Evolutionary conservation across 129 eudicot species (phyloP).

Genomic region (Apium graveolens): DNA sequence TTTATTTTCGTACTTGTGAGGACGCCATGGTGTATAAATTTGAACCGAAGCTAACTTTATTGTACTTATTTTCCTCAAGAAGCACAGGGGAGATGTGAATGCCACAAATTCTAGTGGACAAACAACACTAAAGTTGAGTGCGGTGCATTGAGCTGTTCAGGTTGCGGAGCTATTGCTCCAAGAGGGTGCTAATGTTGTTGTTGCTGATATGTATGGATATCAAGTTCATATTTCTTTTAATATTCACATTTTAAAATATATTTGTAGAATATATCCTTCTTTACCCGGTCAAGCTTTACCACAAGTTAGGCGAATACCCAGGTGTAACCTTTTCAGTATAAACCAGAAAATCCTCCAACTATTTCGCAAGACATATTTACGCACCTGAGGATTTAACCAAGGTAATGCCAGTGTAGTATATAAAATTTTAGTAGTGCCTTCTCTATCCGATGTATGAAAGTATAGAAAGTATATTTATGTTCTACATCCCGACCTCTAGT

Average conservation of each 20-base stretch:
- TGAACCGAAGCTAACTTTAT: constrained; percentile 1
- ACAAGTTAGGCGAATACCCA: too few species aligned
- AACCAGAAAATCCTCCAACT: too few species aligned
- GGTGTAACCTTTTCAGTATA: too few species aligned
- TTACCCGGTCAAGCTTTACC: background rate
- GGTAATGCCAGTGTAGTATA: too few species aligned
- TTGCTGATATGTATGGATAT: constrained; percentile 59
- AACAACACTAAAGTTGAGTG: constrained; percentile 98
- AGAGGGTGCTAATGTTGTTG: constrained; percentile 52
- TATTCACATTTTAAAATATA: background rate
- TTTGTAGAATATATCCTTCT: background rate
- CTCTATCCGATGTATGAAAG: too few species aligned
- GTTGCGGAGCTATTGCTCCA: constrained; percentile 80
- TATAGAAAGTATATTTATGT: too few species aligned
- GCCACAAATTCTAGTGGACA: constrained; percentile 96
- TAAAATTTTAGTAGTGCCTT: too few species aligned
- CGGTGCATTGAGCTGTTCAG: constrained; percentile 85
- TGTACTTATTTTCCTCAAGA: constrained; percentile 15
- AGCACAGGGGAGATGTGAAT: constrained; percentile 94
- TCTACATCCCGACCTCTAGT: too few species aligned
- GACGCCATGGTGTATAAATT: background rate
- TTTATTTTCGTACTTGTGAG: background rate
- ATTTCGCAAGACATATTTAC: too few species aligned
- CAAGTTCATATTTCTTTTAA: constrained; percentile 33
- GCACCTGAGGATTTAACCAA: too few species aligned